Base-by-base conservation (phyloP, 1,139 yeast genomes). In the Suhomyces anneliseae region DNA sequence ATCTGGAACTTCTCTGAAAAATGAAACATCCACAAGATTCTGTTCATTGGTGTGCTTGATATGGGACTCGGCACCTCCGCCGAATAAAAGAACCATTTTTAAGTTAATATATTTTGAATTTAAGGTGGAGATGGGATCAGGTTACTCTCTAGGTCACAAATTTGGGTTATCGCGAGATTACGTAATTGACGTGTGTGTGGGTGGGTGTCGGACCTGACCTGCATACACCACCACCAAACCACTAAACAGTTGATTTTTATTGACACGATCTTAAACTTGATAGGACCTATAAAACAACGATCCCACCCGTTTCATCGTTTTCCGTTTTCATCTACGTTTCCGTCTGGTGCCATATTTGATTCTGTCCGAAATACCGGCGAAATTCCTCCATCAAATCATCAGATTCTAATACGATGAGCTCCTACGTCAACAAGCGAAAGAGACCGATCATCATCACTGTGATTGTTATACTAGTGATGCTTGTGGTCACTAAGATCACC, bases 1-100 rank as follows among this genome's bases (percentile, higher is more conserved):
- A 59, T 90, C 96, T 0, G 97, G 97, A 1, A 90, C 82, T 52
- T 87, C 88, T 48, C 97, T 72, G 45, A 90, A 64, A 38, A 69
- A 62, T 1, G 95, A 85, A 1, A 89, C 95, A 62, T 90, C 97
- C 2, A 83, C 61, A 39, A 85, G 74, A 0, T 77, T 77, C 26
- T 40, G 32, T 11, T 36, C 15, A 27, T 39, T 41, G 6, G 44
- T 45, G 0, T 54, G 46, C 0, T 93, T 92, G 3, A 90, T 52
- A 2, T 62, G 63, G 0, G 83, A 76, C 3, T 74, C 62, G 9
- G 89, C 74, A 1, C 95, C 95, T 0, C 97, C 97, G 0, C 97
- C 97, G 60, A 85, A 90, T 2, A 86, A 46, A 14, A 44, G 29
- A 5, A 46, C 43, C 50, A 44, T 47, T 26, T 19, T 19, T 1